Conservation (phyloP, 2,329 filamentous ascomycete genomes). For the Fusarium fujikuroi region DNA sequence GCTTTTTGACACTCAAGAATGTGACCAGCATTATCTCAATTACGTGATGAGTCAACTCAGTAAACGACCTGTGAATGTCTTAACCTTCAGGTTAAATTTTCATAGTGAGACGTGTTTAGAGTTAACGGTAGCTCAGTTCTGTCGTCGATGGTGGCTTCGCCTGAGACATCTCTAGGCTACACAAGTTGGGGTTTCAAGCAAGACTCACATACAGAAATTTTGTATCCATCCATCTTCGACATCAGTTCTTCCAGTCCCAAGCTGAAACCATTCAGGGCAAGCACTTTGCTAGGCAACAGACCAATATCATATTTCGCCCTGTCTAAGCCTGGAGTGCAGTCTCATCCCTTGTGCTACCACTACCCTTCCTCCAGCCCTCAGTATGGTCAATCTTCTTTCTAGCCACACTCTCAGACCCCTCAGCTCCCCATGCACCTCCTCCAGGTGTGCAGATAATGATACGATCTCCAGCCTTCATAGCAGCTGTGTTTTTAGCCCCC, state of each 20-base stretch:
- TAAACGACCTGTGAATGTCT: neutral
- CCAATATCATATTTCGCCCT: neutral
- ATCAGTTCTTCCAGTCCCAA: neutral
- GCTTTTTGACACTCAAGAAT: neutral
- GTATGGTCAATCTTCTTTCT: constrained; percentile 64
- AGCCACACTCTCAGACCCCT: constrained; percentile 66
- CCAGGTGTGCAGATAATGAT: constrained; percentile 84
- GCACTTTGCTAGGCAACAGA: neutral
- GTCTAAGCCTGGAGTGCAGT: constrained; percentile 65
- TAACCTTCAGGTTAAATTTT: neutral
- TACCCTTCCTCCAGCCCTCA: constrained; percentile 65
- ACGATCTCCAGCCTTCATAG: constrained; percentile 79
- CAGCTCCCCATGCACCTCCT: constrained; percentile 78
- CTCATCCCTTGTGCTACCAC: constrained; percentile 67
- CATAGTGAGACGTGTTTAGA: neutral
- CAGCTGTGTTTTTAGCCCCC: constrained; percentile 82
- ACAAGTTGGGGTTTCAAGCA: neutral
- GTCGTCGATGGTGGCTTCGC: neutral
- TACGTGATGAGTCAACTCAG: neutral
- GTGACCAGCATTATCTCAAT: neutral
- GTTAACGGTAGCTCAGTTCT: constrained; percentile 1
- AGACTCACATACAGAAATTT: neutral
- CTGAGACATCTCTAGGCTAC: neutral
- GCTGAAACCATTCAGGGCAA: neutral
- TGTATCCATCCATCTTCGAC: neutral